Base-by-base conservation (phyloP, 129 eudicot genomes). In the Oenanthe sinensis region DNA sequence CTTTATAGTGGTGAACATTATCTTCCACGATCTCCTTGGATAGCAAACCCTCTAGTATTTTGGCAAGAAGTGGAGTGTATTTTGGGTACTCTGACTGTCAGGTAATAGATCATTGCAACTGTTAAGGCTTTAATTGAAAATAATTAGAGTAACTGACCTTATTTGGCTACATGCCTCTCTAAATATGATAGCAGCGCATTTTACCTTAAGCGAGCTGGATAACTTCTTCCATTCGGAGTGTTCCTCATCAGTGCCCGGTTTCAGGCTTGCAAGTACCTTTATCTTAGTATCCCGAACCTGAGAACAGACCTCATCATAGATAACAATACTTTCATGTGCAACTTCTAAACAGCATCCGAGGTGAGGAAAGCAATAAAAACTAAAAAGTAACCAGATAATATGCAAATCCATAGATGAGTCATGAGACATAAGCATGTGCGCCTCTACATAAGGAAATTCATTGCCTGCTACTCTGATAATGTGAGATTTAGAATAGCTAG, bases 251-350 rank as follows among this genome's bases (percentile, higher is more conserved):
- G 81, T 92, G 78, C 82, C 82, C 80, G 80, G 96, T 78, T 89
- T 92, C 60, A 92, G 87, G 83, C 84, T 92, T 71, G 90, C 86
- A 65, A 96, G 87, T 81, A 96, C 86, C 85, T 87, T 96, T 74
- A 96, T 90, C 87, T 96, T 92, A n/a, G 88, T 85, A 81, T 89
- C 95, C 44, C 97, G 92, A 14, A 92, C 97, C 99, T 96, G 86
- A 72, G 72, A 75, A 54, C 81, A 84, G 77, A 84, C 12, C 77
- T 45, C 73, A 70, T 58, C 37, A 26, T n/a, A 82, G 48, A 76
- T 58, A 69, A 54, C 15, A 75, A 22, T 6, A 79, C 28, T 44
- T 17, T 16, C 22, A 40, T 13, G 15, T 26, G 17, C 24, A 43
- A 70, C 46, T 43, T 43, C n/a, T 42, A 22, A 22, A 72, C 36